phyloP scores from a whole-genome alignment of 2,329 filamentous ascomycete species.

The Aspergillus sp. region DNA sequence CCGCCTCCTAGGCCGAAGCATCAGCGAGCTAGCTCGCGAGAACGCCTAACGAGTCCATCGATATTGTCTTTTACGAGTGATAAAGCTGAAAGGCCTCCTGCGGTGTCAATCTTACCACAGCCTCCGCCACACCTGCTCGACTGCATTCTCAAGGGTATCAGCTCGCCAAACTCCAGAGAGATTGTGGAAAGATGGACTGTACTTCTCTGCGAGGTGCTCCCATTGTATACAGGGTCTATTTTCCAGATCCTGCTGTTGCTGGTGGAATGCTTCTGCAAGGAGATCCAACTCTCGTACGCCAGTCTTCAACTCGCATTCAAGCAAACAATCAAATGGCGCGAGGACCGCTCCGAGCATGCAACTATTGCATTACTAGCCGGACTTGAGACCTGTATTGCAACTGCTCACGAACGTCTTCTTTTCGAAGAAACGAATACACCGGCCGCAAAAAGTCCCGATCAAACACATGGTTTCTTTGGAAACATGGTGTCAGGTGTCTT shows the following conservation, averaged over 20 bases:
- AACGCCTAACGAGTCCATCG: slow-evolving; percentile 41
- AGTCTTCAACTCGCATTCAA: slow-evolving; percentile 58
- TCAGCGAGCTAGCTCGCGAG: slow-evolving; percentile 39
- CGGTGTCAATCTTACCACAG: slow-evolving; percentile 34
- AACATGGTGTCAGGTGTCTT: slow-evolving; percentile 94
- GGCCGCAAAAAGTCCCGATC: slow-evolving; percentile 73
- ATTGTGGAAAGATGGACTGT: slow-evolving; percentile 90
- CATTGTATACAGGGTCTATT: slow-evolving; percentile 78
- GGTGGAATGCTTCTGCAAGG: slow-evolving; percentile 81
- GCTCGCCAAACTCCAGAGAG: slow-evolving; percentile 68
- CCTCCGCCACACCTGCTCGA: slow-evolving; percentile 69
- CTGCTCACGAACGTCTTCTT: slow-evolving; percentile 78
- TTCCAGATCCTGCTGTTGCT: slow-evolving; percentile 89
- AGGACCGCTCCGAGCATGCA: slow-evolving; percentile 57
- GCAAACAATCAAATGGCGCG: slow-evolving; percentile 37
- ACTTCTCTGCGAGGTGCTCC: slow-evolving; percentile 79
- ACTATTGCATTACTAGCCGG: slow-evolving; percentile 83
- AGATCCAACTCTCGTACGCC: slow-evolving; percentile 72
- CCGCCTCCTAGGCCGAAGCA: slow-evolving; percentile 31
- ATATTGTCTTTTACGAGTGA: slow-evolving; percentile 49
- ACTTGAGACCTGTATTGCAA: slow-evolving; percentile 84
- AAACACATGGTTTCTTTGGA: slow-evolving; percentile 84
- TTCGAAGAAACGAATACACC: slow-evolving; percentile 71
- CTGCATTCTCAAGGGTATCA: slow-evolving; percentile 78
- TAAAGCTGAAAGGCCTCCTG: slow-evolving; percentile 38